Base-by-base conservation (phyloP, 345 rosid species). In the Cardamine occulta region DNA sequence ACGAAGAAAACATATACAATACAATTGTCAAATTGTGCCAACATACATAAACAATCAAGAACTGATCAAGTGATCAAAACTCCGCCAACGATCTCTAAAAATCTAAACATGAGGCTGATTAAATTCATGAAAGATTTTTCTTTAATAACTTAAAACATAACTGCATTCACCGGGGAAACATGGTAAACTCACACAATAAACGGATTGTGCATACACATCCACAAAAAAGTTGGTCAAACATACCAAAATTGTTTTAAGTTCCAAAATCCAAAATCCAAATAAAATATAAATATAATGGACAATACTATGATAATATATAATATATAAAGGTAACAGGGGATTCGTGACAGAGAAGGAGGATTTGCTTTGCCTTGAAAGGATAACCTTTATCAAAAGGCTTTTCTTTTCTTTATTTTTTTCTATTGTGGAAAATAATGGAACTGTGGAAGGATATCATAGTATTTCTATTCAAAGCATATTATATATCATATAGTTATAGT, bases 311-410 rank as follows among this genome's bases (percentile, higher is more conserved):
- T 14, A 21, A 35, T 19, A 47, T 11, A 23, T 24, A 21, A 51
- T 19, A 21, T 21, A 21, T 14, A 72, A 71, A 63, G 40, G 34
- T 74, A n/a, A 15, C 55, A 74, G 24, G 29, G 45, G 78, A 75
- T 74, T 49, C 73, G 73, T 74, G 79, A 74, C 79, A 74, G 66
- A 65, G 49, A 6, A 66, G 66, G 28, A 23, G 60, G 78, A 74
- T 74, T 66, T 57, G 72, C 58, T 74, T 66, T 74, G 68, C 73
- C 68, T 66, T 66, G 53, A 59, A 74, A 58, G 44, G 73, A 59
- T 75, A 59, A 75, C 61, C 73, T 67, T 58, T 67, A 58, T 40
- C 37, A 48, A 48, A 66, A 57, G 42, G 67, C 4, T 26, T 57
- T 5, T 29, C 6, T 26, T 28, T 28, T 28, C 0, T 24, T 49